Base-by-base conservation (phyloP, 169 alveolate species). In the Plasmodium vinckei region DNA sequence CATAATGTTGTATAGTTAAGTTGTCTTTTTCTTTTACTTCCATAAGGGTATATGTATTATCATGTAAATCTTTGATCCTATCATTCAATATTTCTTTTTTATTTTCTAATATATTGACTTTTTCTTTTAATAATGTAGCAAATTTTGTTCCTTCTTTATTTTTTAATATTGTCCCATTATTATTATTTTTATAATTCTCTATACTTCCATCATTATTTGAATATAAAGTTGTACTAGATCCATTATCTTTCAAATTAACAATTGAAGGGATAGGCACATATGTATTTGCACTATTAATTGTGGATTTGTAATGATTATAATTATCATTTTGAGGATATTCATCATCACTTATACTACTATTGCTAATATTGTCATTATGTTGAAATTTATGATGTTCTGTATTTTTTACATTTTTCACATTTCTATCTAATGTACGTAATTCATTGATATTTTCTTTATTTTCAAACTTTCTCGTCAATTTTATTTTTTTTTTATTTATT, bases 1-100 rank as follows among this genome's bases (percentile, higher is more conserved):
- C 89, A 69, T 79, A 79, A 54, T 79, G 89, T 25, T 79, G 89
- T 1, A 79, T 79, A 10, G 89, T 65, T 79, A 79, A 57, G 23
- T 79, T 65, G 57, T 79, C 89, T 69, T 47, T 79, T 53, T 79
- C 72, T 23, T 79, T 69, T 25, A 63, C 42, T 17, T 65, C 89
- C 47, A 79, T 65, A 5, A 79, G 57, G 23, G 63, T 65, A 59
- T 79, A 79, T 15, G 82, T 64, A 65, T 79, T 79, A 67, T 79
- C 89, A 65, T 79, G 72, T 33, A 79, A 47, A 27, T 79, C 89
- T 46, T 65, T 79, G 23, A 79, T 79, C 65, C 67, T 64, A 47
- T 79, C 89, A 67, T 79, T 79, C 15, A 79, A 57, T 12, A 65
- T 39, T 23, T 51, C 82, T 21, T 79, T 65, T 46, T 79, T 79